A percentile compares a stretch with the other conserved stretches of the same genome.
phyloP scores from a whole-genome alignment of 192 early-diverging fungal species.

The Gaertneriomyces sp. region DNA sequence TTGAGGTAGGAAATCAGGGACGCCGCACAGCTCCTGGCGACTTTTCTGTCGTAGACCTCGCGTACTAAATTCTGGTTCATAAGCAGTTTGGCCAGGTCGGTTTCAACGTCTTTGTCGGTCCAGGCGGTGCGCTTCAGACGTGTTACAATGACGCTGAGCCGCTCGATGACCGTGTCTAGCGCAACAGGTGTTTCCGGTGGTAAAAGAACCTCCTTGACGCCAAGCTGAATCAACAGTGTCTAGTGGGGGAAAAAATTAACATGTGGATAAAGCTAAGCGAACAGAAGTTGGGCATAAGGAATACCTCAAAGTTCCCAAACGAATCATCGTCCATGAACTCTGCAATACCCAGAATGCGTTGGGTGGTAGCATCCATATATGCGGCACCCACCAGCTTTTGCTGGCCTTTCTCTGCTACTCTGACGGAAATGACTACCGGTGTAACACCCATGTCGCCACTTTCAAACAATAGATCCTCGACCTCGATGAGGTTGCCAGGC shows the following conservation, averaged over 20 bases:
- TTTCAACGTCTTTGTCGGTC: slow-evolving; percentile 66
- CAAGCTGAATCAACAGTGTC: slow-evolving; percentile 87
- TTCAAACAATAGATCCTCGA: slow-evolving; percentile 86
- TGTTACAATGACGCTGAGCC: slow-evolving; percentile 76
- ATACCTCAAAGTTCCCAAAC: slow-evolving; percentile 88
- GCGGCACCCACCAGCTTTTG: slow-evolving; percentile 82
- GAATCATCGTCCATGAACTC: slow-evolving; percentile 93
- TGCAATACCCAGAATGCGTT: slow-evolving; percentile 70
- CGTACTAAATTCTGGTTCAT: too few species aligned
- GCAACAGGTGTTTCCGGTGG: too few species aligned
- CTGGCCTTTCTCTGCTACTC: slow-evolving; percentile 51
- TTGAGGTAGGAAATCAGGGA: slow-evolving; percentile 51
- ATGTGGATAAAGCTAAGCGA: neutral
- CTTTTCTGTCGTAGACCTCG: slow-evolving; percentile 46
- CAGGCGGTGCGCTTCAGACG: slow-evolving; percentile 35
- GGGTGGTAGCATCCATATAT: slow-evolving; percentile 79
- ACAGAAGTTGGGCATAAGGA: neutral
- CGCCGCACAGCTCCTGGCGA: slow-evolving; percentile 65
- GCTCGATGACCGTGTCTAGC: slow-evolving; percentile 56
- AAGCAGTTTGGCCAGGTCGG: slow-evolving; percentile 80
- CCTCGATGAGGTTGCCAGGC: slow-evolving; percentile 86
- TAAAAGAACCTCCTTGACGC: slow-evolving; percentile 78
- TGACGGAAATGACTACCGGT: slow-evolving; percentile 81
- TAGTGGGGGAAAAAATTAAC: slow-evolving; percentile 22
- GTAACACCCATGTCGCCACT: slow-evolving; percentile 66